A percentile compares a stretch with the other conserved stretches of the same genome.
phyloP scores from a whole-genome alignment of 1,284 basidiomycete genomes.

The Coniophora puteana region DNA sequence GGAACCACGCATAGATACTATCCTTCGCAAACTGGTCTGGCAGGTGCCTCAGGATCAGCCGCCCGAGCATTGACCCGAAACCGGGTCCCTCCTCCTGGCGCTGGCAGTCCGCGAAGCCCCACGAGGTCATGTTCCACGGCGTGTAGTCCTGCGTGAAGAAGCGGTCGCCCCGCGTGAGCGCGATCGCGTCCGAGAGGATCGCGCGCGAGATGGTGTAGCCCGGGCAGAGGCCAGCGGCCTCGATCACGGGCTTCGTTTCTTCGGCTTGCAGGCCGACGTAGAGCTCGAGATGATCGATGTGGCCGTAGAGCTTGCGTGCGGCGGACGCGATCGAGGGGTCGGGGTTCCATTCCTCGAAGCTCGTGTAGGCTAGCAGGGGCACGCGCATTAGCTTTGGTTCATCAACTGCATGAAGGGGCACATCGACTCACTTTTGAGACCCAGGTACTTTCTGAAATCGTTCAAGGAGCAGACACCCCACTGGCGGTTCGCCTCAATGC shows the following conservation, averaged over 20 bases:
- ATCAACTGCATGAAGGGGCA: neutral
- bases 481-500: conserved; percentile 38
- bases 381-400: conserved; percentile 2
- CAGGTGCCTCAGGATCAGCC: conserved; percentile 39
- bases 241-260: conserved; percentile 45
- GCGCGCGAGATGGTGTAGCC: conserved; percentile 35
- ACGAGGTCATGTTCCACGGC: conserved; percentile 44
- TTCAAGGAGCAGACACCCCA: conserved; percentile 47
- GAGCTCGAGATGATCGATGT: conserved; percentile 51
- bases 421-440: conserved; percentile 35
- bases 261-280: conserved; percentile 51
- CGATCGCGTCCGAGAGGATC: conserved; percentile 47
- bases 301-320: conserved; percentile 47
- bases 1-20: conserved; percentile 30
- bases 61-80: conserved; percentile 30
- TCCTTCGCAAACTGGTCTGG: conserved; percentile 44
- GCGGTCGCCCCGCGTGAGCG: conserved; percentile 45
- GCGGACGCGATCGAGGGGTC: conserved; percentile 43
- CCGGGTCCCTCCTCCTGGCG: conserved; percentile 36
- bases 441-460: conserved; percentile 52
- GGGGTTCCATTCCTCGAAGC: conserved; percentile 57
- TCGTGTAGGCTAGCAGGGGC: conserved; percentile 38
- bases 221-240: conserved; percentile 47
- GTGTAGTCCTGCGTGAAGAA: conserved; percentile 50
- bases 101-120: conserved; percentile 43